Evolutionary conservation across 768 basidiomycete species (phyloP), one percentile per base, ranked within the genome.

Genomic region (Pleurotus tuber-regium): DNA sequence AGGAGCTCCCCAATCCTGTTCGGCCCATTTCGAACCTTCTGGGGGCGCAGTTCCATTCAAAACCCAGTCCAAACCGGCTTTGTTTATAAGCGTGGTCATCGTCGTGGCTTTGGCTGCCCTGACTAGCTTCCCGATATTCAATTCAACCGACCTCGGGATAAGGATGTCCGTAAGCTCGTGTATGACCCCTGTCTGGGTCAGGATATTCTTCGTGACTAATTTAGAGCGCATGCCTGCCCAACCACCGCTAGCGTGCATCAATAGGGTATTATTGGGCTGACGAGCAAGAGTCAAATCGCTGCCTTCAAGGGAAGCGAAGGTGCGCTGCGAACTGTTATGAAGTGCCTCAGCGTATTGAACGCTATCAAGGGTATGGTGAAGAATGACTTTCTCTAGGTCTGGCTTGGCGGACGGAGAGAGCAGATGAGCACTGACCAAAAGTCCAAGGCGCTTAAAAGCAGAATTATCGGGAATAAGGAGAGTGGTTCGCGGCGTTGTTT

Each of bases 1-100:
- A 16, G 64, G 61, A n/a, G 78, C 59, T 39, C 69, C 75, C 51
- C 66, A 61, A 12, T 83, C 74, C n/a, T n/a, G n/a, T n/a, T n/a
- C n/a, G 4, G 77, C 78, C 84, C 85, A 90, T 9, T 69, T 71
- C 8, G 86, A 86, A 49, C 74, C 86, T 58, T 83, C 80, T 4
- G 89, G 88, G 5, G 89, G 89, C 0, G 78, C 70, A 4, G 84
- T 89, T 4, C 95, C 96, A 57, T 98, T 86, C 50, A 98, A 70
- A 30, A 97, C 70, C 94, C 95, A 98, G 30, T 87, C 88, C 53
- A 97, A 80, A 8, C 92, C 92, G 1, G 91, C 92, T 60, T 87
- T 89, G 51, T 78, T 72, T 53, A 97, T 76, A 61, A 99, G 66
- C 26, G 84, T 89, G 18, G 80, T 73, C 94, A 99, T 98, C 2